A percentile compares a stretch with the other conserved stretches of the same genome.
These are phyloP conservation scores for Exsudoporus frostii DNA, from an alignment of 768 basidiomycete genomes.

Conservation along the genomic window DNA sequence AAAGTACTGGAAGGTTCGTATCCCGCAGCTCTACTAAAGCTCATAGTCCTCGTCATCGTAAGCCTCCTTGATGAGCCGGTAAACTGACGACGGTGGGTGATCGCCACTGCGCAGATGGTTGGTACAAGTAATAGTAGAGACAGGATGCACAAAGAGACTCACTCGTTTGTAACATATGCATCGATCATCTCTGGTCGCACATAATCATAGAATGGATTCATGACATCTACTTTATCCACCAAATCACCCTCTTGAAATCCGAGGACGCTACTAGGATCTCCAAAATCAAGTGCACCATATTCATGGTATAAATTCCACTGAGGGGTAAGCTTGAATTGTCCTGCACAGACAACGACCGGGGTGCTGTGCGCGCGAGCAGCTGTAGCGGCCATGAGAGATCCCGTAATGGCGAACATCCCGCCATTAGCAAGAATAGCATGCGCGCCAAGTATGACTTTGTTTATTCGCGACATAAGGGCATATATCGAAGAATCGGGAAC, in stretches of 20 bases:
- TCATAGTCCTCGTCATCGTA: constrained; percentile 95
- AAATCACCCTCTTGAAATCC: constrained; percentile 77
- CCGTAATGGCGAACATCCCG: constrained; percentile 87
- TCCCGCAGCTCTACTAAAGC: constrained; percentile 32
- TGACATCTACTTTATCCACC: constrained; percentile 85
- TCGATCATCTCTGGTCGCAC: constrained; percentile 89
- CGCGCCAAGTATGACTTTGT: constrained; percentile 93
- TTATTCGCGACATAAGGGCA: constrained; percentile 93
- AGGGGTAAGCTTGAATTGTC: constrained; percentile 95
- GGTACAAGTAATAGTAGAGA: background rate
- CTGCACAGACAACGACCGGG: constrained; percentile 90
- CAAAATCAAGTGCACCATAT: constrained; percentile 80
- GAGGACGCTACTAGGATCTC: constrained; percentile 60
- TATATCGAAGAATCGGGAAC: constrained; percentile 96
- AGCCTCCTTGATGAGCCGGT: constrained; percentile 87
- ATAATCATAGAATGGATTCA: constrained; percentile 97
- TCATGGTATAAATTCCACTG: constrained; percentile 86
- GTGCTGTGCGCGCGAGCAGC: constrained; percentile 89
- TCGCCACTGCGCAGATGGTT: constrained; percentile 64
- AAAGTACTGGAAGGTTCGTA: background rate
- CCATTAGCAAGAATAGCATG: constrained; percentile 97
- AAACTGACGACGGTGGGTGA: constrained; percentile 93
- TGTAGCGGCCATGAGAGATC: constrained; percentile 79
- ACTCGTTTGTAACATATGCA: constrained; percentile 97
- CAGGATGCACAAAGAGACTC: constrained; percentile 36